A percentile compares a stretch with the other conserved stretches of the same genome.
phyloP scores from a whole-genome alignment of 768 basidiomycete species.

The Grammothele lineata region DNA sequence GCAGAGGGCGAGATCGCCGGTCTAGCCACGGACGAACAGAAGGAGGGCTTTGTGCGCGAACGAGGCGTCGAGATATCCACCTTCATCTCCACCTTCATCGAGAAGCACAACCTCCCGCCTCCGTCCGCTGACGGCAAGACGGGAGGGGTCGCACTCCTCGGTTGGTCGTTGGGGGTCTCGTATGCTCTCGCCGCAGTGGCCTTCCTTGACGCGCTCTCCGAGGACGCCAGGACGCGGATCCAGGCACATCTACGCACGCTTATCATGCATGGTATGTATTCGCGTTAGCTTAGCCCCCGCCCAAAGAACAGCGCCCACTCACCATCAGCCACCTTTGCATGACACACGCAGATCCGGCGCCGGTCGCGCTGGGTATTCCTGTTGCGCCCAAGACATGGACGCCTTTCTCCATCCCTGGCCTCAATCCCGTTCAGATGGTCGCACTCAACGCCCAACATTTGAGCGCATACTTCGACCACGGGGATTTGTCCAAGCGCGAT shows the following conservation, averaged over 20 bases:
- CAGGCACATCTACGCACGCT: neutral
- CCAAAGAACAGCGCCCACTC: neutral
- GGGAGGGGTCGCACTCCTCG: constrained; percentile 7
- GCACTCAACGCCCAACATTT: neutral
- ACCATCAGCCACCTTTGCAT: neutral
- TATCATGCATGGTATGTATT: constrained; percentile 4
- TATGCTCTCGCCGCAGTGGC: constrained; percentile 3
- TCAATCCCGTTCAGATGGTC: neutral
- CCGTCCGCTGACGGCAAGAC: neutral
- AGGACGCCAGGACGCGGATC: neutral
- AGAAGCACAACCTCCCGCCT: neutral
- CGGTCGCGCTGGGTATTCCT: neutral
- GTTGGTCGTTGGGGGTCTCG: constrained; percentile 4
- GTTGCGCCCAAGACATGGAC: neutral
- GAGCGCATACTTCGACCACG: too few relatives aligned
- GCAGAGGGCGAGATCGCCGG: constrained; percentile 7
- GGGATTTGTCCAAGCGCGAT: too few relatives aligned
- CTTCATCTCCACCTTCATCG: constrained; percentile 8
- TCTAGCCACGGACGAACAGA: constrained; percentile 14
- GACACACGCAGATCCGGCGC: neutral
- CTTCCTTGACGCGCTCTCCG: neutral
- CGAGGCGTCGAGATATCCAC: constrained; percentile 21
- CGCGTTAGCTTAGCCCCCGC: too few relatives aligned
- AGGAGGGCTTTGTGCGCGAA: constrained; percentile 23
- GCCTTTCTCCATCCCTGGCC: neutral